These are phyloP conservation scores for Ophiostoma perfectum DNA, from an alignment of 2,329 filamentous ascomycete genomes.

Conservation along the genomic window DNA sequence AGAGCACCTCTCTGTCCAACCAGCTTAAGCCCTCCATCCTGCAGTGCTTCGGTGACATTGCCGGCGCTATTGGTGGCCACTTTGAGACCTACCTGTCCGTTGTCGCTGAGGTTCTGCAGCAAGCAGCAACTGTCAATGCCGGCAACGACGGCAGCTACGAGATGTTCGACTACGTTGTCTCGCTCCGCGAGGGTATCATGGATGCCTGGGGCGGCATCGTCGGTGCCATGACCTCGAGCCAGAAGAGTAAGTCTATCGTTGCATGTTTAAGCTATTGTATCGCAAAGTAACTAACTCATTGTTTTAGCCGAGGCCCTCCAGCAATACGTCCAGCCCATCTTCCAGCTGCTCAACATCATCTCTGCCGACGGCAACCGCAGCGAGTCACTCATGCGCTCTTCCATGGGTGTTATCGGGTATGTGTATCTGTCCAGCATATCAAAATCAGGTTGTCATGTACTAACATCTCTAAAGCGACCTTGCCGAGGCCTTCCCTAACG, in stretches of 20 bases:
- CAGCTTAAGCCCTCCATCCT: conserved; percentile 98
- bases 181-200: conserved; percentile 94
- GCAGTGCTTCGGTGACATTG: conserved; percentile 97
- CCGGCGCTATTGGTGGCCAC: conserved; percentile 81
- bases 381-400: conserved; percentile 84
- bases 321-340: conserved; percentile 78
- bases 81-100: conserved; percentile 92
- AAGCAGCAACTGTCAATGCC: conserved; percentile 77
- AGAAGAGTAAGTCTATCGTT: conserved; percentile 57
- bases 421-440: conserved; percentile 36
- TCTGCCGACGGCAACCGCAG: conserved; percentile 80
- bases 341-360: conserved; percentile 76
- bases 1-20: conserved; percentile 82
- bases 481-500: conserved; percentile 86
- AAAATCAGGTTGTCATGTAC: conserved; percentile 17
- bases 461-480: conserved; percentile 60
- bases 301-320: conserved; percentile 60
- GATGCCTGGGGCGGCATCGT: conserved; percentile 98
- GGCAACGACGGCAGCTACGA: conserved; percentile 79
- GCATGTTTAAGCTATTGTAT: too few relatives aligned
- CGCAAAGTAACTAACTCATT: conserved; percentile 16
- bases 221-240: conserved; percentile 80
- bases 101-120: conserved; percentile 88
- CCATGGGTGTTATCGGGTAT: conserved; percentile 96
- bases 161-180: conserved; percentile 95